These are phyloP conservation scores for Rhynchosporium secalis DNA, from an alignment of 2,329 filamentous ascomycete genomes.

Conservation along the genomic window DNA sequence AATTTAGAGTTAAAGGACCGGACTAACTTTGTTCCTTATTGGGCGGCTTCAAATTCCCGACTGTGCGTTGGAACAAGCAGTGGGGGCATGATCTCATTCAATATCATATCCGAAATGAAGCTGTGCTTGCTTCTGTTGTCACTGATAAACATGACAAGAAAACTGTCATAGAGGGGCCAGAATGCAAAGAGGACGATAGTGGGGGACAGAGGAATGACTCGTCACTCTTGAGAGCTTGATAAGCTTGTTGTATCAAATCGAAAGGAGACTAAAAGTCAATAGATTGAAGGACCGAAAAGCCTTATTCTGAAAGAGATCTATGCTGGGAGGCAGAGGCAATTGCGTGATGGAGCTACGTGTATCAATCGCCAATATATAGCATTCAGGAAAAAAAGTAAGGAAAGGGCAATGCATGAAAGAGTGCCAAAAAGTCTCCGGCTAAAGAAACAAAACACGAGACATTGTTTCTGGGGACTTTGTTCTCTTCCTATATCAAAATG, in stretches of 20 bases:
- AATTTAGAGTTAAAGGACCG: constrained; percentile 2
- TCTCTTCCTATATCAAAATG: neutral
- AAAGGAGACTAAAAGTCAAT: no score
- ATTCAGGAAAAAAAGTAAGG: no score
- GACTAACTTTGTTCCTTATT: constrained; percentile 13
- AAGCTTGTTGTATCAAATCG: no score
- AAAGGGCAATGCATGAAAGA: no score
- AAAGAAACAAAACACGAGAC: neutral
- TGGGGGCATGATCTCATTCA: constrained; percentile 8
- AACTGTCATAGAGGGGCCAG: neutral
- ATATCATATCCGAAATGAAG: constrained; percentile 2
- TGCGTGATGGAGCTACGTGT: no score
- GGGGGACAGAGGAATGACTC: neutral
- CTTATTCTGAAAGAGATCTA: neutral
- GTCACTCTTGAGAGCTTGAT: neutral
- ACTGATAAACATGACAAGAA: neutral
- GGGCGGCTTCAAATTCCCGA: constrained; percentile 8
- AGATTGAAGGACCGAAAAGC: neutral
- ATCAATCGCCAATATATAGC: no score
- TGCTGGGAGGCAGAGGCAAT: neutral
- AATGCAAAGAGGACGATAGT: neutral
- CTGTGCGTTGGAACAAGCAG: neutral
- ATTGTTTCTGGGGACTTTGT: neutral
- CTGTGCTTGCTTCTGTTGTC: neutral
- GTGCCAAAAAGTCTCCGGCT: no score